Conservation (phyloP, 495 filamentous ascomycete species). For the Tuber magnatum region DNA sequence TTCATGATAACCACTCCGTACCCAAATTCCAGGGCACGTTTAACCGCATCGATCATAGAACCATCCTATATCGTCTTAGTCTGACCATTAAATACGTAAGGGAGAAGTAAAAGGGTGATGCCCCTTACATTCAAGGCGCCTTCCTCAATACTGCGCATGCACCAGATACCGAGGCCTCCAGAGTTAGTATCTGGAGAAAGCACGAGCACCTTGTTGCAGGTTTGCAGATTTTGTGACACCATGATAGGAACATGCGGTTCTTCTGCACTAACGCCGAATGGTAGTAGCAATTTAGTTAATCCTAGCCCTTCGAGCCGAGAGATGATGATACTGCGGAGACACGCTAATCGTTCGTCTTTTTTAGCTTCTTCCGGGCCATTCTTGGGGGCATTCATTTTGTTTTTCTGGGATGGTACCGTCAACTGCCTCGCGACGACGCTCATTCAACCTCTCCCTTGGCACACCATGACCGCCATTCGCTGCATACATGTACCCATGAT, state of each 20-base stretch:
- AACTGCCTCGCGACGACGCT: slow-evolving; percentile 36
- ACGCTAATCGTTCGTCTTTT: slow-evolving; percentile 19
- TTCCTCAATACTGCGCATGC: slow-evolving; percentile 29
- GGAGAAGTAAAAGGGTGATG: neutral
- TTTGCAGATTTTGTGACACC: slow-evolving; percentile 50
- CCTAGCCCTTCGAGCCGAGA: slow-evolving; percentile 55
- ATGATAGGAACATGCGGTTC: slow-evolving; percentile 64
- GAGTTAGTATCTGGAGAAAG: slow-evolving; percentile 33
- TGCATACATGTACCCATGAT: slow-evolving; percentile 30
- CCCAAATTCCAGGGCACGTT: slow-evolving; percentile 21
- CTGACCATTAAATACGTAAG: slow-evolving; percentile 29
- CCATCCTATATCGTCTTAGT: slow-evolving; percentile 23
- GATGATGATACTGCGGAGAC: slow-evolving; percentile 52
- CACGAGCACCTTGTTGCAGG: slow-evolving; percentile 29
- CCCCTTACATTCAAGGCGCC: slow-evolving; percentile 23
- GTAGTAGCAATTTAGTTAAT: slow-evolving; percentile 54
- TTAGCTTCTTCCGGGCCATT: neutral
- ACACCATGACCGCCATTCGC: slow-evolving; percentile 20
- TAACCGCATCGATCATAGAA: slow-evolving; percentile 34
- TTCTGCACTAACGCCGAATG: slow-evolving; percentile 45
- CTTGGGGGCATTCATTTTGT: slow-evolving; percentile 3
- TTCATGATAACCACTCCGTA: slow-evolving; percentile 60
- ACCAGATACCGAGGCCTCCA: slow-evolving; percentile 33
- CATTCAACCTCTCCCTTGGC: slow-evolving; percentile 33
- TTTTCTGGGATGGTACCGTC: slow-evolving; percentile 25